Evolutionary conservation across 192 early-diverging fungal genomes (phyloP), one percentile per base, ranked within the genome.

Genomic region (Backusella tuberculispora): DNA sequence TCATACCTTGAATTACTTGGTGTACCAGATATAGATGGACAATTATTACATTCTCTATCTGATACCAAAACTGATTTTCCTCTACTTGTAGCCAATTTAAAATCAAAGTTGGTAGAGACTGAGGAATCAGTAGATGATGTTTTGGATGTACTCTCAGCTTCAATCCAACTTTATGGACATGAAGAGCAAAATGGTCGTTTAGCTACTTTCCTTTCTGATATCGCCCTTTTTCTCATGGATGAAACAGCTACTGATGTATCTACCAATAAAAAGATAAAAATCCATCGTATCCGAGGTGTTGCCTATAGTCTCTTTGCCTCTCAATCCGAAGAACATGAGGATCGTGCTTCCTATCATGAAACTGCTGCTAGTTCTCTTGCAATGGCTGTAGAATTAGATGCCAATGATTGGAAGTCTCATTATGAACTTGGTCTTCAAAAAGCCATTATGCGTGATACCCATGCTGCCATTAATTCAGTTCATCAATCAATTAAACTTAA

Each of bases 341-440:
- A 34, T 40, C 71, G 71, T 63, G 34, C 71, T 2, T n/a, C 4
- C 0, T 13, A 44, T 42, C 53, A 63, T 43, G 53, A 43, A 43
- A 42, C 10, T 10, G 53, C 71, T 10, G n/a, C 56, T 12, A 19
- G 8, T 6, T 72, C 34, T n/a, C 76, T 92, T 2, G 78, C 79
- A 12, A 78, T 77, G 34, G 85, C 92, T 14, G 83, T 82, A 3
- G 78, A 82, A 40, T 73, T 87, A 38, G 73, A 78, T 34, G 83
- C 90, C 6, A 74, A 76, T 9, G 64, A 76, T 42, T 84, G 85
- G 66, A 90, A 92, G 7, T 72, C 82, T 1, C 84, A 90, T 45
- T 92, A 91, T 69, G 84, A 89, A 44, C 82, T 91, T 29, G 89
- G 89, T 1, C 80, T 91, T 1, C 90, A 92, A 81, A 86, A 85